Evolutionary conservation across 73 alveolate genomes (phyloP).

Genomic region (Paramecium caudatum): DNA sequence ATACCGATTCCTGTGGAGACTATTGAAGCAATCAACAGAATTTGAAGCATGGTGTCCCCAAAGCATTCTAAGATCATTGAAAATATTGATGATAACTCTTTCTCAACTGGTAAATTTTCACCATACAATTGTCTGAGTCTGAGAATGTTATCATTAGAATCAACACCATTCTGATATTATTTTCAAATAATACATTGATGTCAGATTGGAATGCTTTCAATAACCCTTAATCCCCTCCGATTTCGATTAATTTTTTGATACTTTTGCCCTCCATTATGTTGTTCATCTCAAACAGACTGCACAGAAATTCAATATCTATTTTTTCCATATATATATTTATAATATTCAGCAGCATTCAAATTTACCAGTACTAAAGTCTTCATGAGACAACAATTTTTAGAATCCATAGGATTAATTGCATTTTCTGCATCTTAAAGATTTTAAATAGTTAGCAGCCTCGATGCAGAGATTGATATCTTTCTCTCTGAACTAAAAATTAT

Average conservation of each 20-base stretch:
- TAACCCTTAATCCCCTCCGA: slow-evolving; percentile 62
- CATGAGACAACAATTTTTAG: too few species aligned
- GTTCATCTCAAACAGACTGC: slow-evolving; percentile 1
- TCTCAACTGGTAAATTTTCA: slow-evolving; percentile 69
- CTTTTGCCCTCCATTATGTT: slow-evolving; percentile 55
- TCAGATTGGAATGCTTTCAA: slow-evolving; percentile 18
- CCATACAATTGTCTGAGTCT: slow-evolving; percentile 62
- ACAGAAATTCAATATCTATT: slow-evolving; percentile 29
- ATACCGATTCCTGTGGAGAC: slow-evolving; percentile 88
- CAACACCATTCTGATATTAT: slow-evolving; percentile 49
- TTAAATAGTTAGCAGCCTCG: too few species aligned
- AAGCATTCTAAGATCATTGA: slow-evolving; percentile 89
- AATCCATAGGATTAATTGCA: too few species aligned
- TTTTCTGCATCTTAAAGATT: too few species aligned
- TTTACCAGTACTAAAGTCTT: too few species aligned
- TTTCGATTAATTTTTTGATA: not conserved
- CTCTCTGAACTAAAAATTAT: too few species aligned
- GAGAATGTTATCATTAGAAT: slow-evolving; percentile 29
- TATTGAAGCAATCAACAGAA: slow-evolving; percentile 92
- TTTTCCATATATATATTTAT: not conserved
- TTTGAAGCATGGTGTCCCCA: slow-evolving; percentile 95
- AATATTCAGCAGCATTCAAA: too few species aligned
- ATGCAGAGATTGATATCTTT: too few species aligned
- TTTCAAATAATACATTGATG: slow-evolving; percentile 35
- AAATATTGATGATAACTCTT: slow-evolving; percentile 69